Base-by-base conservation (phyloP, 2,329 filamentous ascomycete species). In the Colletotrichum magnum region DNA sequence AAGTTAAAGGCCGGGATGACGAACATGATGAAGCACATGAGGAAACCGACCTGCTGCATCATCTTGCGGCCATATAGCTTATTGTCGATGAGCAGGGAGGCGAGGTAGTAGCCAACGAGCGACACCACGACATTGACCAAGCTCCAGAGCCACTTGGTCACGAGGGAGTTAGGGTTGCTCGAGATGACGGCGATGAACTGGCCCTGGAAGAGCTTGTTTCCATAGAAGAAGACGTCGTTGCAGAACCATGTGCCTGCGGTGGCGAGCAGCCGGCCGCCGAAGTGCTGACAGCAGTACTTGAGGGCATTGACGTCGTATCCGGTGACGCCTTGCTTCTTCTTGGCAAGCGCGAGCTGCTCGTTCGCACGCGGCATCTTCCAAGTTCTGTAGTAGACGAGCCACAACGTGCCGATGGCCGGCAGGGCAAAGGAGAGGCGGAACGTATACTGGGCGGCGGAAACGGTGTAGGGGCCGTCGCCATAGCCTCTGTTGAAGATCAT, bases 151-250 rank as follows among this genome's bases (percentile, higher is more conserved):
- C 95, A 98, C 70, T 88, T 91, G 41, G 91, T 91, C 89, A 97
- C 93, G 79, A 98, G 89, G 7, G 93, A 94, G 43, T 85, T 82
- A 72, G 89, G 88, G 73, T 87, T 82, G 61, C 90, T 87, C 63
- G 91, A 93, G 74, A 98, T 91, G 77, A 96, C 92, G 39, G 84
- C 85, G 82, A 98, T 97, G 83, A 98, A 98, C 78, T 95, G 89
- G 71, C 88, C 89, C 83, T 97, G 95, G 88, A 98, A 98, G 62
- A 98, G 91, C 88, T 97, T 98, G 91, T 97, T 98, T 75, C 95
- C 95, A 85, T 98, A 98, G 86, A 98, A 98, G 88, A 98, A 98
- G 73, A 98, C 92, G 77, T 98, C 95, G 81, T 98, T 98, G 84
- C 92, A 93, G 82, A 95, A 98, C 95, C 95, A 98, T 43, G 91